Conservation (phyloP, 2,329 filamentous ascomycete species). For the Blastomyces percursus region DNA sequence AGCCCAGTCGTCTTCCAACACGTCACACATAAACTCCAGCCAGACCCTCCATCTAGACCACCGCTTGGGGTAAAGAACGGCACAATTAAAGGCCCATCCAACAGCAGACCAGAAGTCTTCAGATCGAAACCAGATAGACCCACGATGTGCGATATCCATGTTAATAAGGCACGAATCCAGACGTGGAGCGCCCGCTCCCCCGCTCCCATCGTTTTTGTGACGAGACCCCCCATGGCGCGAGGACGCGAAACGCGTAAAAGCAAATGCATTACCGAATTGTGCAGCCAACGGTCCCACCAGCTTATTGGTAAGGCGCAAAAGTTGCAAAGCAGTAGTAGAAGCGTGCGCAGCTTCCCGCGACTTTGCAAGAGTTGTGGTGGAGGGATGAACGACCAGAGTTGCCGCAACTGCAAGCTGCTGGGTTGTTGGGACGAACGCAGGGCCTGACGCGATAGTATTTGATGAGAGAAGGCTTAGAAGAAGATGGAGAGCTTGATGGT, state of each 20-base stretch:
- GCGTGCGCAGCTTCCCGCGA: conserved; percentile 51
- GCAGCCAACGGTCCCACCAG: conserved; percentile 59
- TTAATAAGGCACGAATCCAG: conserved; percentile 43
- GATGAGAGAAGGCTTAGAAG: conserved; percentile 39
- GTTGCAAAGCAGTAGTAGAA: conserved; percentile 55
- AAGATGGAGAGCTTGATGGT: conserved; percentile 50
- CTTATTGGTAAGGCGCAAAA: conserved; percentile 56
- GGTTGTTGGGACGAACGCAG: conserved; percentile 56
- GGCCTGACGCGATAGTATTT: conserved; percentile 28
- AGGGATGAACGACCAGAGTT: conserved; percentile 72
- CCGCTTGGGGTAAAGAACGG: conserved; percentile 55
- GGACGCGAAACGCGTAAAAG: conserved; percentile 42
- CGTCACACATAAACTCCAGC: conserved; percentile 57
- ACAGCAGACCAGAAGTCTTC: conserved; percentile 82
- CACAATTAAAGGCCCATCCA: conserved; percentile 92
- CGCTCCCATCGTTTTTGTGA: conserved; percentile 17
- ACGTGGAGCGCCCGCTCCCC: conserved; percentile 26
- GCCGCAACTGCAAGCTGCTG: conserved; percentile 65
- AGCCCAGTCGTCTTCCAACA: conserved; percentile 36
- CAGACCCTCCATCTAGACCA: conserved; percentile 77
- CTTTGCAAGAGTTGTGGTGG: conserved; percentile 60
- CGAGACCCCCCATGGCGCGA: conserved; percentile 25
- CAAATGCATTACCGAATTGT: conserved; percentile 61
- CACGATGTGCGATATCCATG: conserved; percentile 50
- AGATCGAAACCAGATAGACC: conserved; percentile 62